Evolutionary conservation across 208 protist species (phyloP).

Genomic region (Wallacemonas rigidus): DNA sequence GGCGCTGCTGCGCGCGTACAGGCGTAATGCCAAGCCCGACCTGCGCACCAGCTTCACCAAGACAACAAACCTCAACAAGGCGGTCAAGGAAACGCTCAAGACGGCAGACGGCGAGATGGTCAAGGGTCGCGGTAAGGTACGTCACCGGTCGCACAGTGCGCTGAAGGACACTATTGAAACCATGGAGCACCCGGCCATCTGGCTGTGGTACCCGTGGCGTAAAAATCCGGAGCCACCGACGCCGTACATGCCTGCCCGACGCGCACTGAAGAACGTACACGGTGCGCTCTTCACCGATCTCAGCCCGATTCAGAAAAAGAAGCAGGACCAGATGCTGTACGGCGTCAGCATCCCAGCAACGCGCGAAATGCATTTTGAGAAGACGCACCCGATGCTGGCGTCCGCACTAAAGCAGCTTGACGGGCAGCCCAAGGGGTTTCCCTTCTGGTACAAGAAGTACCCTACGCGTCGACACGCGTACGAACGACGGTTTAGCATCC

Average conservation of each 20-base stretch:
- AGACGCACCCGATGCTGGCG: conserved; percentile 85
- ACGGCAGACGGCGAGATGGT: conserved; percentile 86
- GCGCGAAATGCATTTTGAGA: conserved; percentile 79
- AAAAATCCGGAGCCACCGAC: conserved; percentile 91
- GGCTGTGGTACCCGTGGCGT: conserved; percentile 93
- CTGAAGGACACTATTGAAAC: conserved; percentile 79
- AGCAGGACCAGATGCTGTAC: conserved; percentile 90
- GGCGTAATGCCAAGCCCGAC: conserved; percentile 64
- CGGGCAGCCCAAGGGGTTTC: conserved; percentile 86
- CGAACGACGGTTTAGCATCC: conserved; percentile 88
- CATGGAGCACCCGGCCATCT: conserved; percentile 92
- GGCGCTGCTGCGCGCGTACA: conserved; percentile 48
- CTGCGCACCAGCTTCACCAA: conserved; percentile 80
- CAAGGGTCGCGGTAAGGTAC: conserved; percentile 80
- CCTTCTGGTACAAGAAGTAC: conserved; percentile 94
- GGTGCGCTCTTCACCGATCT: conserved; percentile 83
- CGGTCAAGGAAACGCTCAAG: conserved; percentile 66
- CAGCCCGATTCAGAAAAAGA: conserved; percentile 85
- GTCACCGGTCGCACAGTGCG: conserved; percentile 76
- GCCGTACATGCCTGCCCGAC: conserved; percentile 85
- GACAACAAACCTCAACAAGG: conserved; percentile 80
- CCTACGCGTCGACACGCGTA: conserved; percentile 91
- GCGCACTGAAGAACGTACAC: conserved; percentile 90
- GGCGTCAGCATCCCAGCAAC: conserved; percentile 84
- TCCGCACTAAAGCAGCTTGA: conserved; percentile 70